Percentiles rank a stretch among this genome's conserved stretches.
Evolutionary conservation across 495 filamentous ascomycete genomes (phyloP).

Genomic region (Neurospora tetrasperma): DNA sequence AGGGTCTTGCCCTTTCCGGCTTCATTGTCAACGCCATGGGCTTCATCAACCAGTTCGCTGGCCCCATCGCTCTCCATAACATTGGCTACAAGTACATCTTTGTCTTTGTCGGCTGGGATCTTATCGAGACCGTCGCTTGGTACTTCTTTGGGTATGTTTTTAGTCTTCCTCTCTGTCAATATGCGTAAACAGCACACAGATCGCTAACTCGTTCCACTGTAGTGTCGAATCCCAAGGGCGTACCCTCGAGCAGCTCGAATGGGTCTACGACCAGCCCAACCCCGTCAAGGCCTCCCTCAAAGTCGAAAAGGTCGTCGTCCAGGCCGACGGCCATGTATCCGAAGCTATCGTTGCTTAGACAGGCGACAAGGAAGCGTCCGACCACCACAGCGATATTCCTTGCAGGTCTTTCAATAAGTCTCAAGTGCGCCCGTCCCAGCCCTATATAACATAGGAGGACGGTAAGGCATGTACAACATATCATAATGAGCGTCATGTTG

Average conservation of each 20-base stretch:
- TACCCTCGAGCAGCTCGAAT: conserved; percentile 42
- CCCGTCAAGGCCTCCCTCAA: conserved; percentile 41
- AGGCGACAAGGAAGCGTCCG: background rate
- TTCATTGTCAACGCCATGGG: conserved; percentile 35
- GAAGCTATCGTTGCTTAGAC: conserved; percentile 35
- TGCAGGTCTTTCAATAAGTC: background rate
- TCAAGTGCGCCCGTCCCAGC: background rate
- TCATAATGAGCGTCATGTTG: background rate
- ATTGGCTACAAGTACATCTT: conserved; percentile 42
- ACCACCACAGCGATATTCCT: background rate
- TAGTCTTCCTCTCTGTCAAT: background rate
- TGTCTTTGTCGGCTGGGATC: conserved; percentile 38
- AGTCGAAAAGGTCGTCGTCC: conserved; percentile 45
- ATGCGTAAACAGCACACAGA: background rate
- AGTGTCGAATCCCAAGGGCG: conserved; percentile 42
- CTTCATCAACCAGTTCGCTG: conserved; percentile 43
- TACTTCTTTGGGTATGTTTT: conserved; percentile 39
- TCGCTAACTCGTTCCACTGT: conserved; percentile 8
- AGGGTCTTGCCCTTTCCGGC: conserved; percentile 38
- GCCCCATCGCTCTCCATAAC: conserved; percentile 37
- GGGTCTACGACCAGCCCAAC: conserved; percentile 39
- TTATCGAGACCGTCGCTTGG: conserved; percentile 34
- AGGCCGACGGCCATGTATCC: conserved; percentile 40
- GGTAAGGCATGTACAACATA: background rate
- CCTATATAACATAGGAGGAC: background rate